phyloP scores from a whole-genome alignment of 805 yeast genomes.

The Spathaspora girioi region DNA sequence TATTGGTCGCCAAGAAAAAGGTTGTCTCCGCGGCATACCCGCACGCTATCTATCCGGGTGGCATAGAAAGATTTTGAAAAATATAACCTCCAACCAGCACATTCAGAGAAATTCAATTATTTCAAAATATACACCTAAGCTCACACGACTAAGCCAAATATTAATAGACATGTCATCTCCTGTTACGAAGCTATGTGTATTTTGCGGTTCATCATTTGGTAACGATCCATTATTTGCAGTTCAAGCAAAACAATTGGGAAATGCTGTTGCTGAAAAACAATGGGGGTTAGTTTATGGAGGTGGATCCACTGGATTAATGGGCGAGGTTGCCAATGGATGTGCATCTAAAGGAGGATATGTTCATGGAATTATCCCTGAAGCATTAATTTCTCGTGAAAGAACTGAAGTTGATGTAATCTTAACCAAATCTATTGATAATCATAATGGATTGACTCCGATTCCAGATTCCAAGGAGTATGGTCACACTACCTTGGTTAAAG shows the following conservation, averaged over 20 bases:
- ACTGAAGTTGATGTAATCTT: conserved; percentile 21
- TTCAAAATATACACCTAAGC: no score
- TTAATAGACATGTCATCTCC: conserved; percentile 9
- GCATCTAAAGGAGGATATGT: conserved; percentile 62
- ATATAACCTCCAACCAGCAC: no score
- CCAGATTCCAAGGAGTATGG: conserved; percentile 64
- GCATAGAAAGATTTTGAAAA: no score
- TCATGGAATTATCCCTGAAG: conserved; percentile 84
- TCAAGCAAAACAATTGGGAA: conserved; percentile 60
- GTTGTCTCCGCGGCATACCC: no score
- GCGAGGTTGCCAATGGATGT: conserved; percentile 64
- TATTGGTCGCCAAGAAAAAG: no score
- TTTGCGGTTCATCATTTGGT: conserved; percentile 84
- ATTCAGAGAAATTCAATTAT: no score
- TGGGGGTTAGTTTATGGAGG: conserved; percentile 90
- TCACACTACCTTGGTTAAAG: conserved; percentile 73
- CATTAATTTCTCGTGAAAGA: conserved; percentile 71
- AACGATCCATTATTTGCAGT: conserved; percentile 44
- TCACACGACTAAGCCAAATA: not conserved
- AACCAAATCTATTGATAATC: conserved; percentile 50
- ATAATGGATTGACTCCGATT: conserved; percentile 63
- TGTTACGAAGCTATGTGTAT: conserved; percentile 65
- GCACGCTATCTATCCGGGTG: no score
- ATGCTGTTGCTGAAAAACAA: conserved; percentile 48
- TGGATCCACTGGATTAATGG: conserved; percentile 84